Base-by-base conservation (phyloP, 163 green algal species). In the Chlamydomonas reinhardtii region DNA sequence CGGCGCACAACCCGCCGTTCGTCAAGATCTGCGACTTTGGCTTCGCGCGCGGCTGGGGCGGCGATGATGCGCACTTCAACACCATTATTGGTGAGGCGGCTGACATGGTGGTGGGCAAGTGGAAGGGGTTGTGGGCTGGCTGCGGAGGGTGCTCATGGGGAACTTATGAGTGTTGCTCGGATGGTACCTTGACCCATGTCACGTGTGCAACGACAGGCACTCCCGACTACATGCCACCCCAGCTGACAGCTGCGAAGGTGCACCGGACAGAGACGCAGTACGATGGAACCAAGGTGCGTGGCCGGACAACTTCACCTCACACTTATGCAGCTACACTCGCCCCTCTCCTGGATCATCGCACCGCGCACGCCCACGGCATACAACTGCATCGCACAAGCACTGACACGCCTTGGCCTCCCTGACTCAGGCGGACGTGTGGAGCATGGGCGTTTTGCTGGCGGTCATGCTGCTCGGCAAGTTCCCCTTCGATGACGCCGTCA, bases 171-270 rank as follows among this genome's bases (percentile, higher is more conserved):
- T n/a, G n/a, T n/a, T n/a, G n/a, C n/a, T n/a, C n/a, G n/a, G n/a
- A n/a, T n/a, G n/a, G 14, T 19, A 56, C 48, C 48, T 14, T 48
- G 48, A 14, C 48, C 12, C 19, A 1, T 56, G 48, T 27, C 8
- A 24, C 32, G 6, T 29, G 9, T 48, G 37, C 31, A 24, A 91
- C 96, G 76, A 95, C 97, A 90, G 96, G 96, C 74, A 99, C 97
- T 12, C 96, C 97, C 0, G 96, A 97, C 37, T 99, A 99, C 93
- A 99, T 99, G 97, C 94, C 92, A 0, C 97, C 97, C 0, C 95
- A 98, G 89, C 89, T 97, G 54, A 96, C 86, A 6, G 69, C 89
- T 11, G 89, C 89, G 56, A 92, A 92, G 78, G 83, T 83, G 35
- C 82, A 88, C 70, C 82, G 86, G 75, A 90, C 88, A 83, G 87